Evolutionary conservation across 208 protist genomes (phyloP).

Genomic region (Porcisia deanei): DNA sequence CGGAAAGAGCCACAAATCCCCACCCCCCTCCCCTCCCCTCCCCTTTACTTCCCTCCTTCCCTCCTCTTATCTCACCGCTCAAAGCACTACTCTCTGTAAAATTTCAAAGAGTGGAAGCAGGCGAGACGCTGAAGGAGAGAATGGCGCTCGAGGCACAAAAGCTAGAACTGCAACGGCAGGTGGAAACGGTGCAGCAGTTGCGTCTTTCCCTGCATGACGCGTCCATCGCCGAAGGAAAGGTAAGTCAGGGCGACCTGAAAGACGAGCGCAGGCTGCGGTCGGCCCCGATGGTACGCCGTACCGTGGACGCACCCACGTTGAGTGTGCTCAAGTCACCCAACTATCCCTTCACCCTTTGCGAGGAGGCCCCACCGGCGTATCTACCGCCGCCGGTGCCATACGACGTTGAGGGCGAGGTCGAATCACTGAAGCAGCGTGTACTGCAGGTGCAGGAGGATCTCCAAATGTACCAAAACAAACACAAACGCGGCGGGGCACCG

Average conservation of each 20-base stretch:
- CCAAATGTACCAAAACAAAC: conserved; percentile 26
- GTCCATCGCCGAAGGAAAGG: conserved; percentile 38
- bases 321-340: conserved; percentile 65
- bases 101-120: not conserved
- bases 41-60: not conserved
- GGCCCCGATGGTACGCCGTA: conserved; percentile 49
- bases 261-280: conserved; percentile 9
- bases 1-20: not conserved
- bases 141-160: conserved; percentile 38
- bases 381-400: conserved; percentile 76
- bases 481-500: conserved; percentile 5
- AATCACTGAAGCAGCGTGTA: conserved; percentile 50
- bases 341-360: conserved; percentile 84
- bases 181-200: conserved; percentile 41
- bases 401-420: conserved; percentile 65
- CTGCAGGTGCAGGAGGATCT: conserved; percentile 62
- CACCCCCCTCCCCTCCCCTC: not conserved
- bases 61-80: too few species aligned
- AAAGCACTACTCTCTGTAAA: not conserved
- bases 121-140: not conserved
- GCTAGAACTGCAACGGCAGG: conserved; percentile 40
- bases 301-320: conserved; percentile 66
- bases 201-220: conserved; percentile 51
- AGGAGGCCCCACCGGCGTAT: conserved; percentile 79
- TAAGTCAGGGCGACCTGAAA: not conserved